phyloP scores from a whole-genome alignment of 345 rosid species.

The Sonneratia alba region DNA sequence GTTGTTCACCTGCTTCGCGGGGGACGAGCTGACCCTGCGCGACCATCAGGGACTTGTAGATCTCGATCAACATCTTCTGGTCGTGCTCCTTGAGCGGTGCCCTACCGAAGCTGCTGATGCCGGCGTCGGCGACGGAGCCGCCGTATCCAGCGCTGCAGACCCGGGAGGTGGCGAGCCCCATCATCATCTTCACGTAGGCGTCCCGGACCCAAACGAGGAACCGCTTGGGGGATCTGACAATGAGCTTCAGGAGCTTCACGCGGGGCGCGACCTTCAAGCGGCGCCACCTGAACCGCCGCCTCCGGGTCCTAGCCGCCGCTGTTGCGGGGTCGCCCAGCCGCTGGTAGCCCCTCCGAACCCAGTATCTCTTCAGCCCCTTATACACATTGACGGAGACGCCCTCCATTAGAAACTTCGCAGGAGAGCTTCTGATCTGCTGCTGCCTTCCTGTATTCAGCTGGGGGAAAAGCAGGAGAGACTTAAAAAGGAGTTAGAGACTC shows the following conservation, averaged over 20 bases:
- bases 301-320: constrained; percentile 7
- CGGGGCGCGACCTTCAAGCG: constrained; percentile 47
- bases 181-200: constrained; percentile 67
- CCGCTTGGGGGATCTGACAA: constrained; percentile 34
- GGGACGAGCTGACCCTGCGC: constrained; percentile 16
- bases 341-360: constrained; percentile 41
- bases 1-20: constrained; percentile 4
- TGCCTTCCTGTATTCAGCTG: not conserved
- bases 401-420: not conserved
- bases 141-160: constrained; percentile 22
- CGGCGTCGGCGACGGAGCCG: constrained; percentile 12
- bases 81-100: constrained; percentile 37
- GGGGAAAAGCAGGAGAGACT: no score
- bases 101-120: constrained; percentile 13
- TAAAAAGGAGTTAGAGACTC: no score
- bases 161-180: constrained; percentile 37
- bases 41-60: constrained; percentile 17
- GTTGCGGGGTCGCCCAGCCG: constrained; percentile 18
- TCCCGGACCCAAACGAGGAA: constrained; percentile 48
- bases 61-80: constrained; percentile 30
- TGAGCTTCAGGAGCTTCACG: constrained; percentile 20
- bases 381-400: constrained; percentile 9
- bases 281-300: constrained; percentile 18
- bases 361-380: constrained; percentile 21
- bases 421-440: not conserved